Evolutionary conservation across 768 basidiomycete genomes (phyloP).

Genomic region (Rhizopogon rudus): DNA sequence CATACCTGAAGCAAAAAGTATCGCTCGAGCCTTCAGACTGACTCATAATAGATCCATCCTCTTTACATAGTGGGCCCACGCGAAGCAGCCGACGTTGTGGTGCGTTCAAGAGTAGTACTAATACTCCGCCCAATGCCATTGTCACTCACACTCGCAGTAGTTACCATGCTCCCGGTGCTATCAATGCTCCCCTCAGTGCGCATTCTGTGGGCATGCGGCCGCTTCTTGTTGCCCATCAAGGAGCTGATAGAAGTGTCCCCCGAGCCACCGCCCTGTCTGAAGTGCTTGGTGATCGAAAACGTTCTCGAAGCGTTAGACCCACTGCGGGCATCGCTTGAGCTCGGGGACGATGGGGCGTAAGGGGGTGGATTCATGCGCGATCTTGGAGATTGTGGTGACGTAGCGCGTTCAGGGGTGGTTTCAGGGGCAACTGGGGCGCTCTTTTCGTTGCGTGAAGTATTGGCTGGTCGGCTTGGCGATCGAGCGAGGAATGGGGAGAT

Average conservation of each 20-base stretch:
- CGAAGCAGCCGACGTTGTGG: not conserved
- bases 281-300: constrained; percentile 1
- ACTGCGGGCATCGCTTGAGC: not conserved
- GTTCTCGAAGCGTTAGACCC: not conserved
- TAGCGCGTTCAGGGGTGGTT: not conserved
- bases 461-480: constrained; percentile 1
- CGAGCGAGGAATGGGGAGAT: constrained; percentile 17
- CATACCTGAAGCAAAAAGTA: too few species aligned
- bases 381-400: constrained; percentile 6
- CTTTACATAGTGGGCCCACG: constrained; percentile 6
- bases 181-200: not conserved
- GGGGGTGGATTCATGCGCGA: constrained; percentile 24
- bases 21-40: too few species aligned
- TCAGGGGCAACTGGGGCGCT: constrained; percentile 4
- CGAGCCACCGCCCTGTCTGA: constrained; percentile 5
- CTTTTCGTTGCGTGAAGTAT: not conserved
- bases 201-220: not conserved
- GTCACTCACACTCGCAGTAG: not conserved
- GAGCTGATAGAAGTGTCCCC: constrained; percentile 7
- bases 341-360: constrained; percentile 10
- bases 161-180: not conserved
- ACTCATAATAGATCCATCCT: too few species aligned
- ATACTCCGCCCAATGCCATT: not conserved
- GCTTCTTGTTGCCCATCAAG: not conserved
- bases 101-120: constrained; percentile 1